These are phyloP conservation scores for Taphrina confusa DNA, from an alignment of 1,139 yeast genomes.

Conservation along the genomic window DNA sequence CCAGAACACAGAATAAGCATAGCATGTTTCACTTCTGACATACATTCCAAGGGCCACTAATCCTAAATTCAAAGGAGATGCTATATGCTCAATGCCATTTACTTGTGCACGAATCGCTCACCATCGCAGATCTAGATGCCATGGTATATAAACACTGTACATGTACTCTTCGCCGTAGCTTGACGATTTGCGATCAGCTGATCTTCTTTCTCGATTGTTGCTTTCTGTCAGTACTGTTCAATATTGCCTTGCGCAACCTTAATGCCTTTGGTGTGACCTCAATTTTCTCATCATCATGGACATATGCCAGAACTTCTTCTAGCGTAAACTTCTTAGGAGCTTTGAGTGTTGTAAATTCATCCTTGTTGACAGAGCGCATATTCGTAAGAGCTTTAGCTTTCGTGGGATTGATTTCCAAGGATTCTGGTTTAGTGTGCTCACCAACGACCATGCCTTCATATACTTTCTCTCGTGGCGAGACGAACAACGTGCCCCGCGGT, in stretches of 20 bases:
- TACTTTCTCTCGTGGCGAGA: conserved; percentile 26
- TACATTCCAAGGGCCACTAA: too few species aligned
- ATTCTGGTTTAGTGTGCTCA: conserved; percentile 32
- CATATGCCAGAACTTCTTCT: conserved; percentile 31
- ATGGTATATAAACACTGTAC: too few species aligned
- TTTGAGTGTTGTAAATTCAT: conserved; percentile 25
- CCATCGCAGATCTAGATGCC: too few species aligned
- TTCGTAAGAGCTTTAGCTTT: conserved; percentile 32
- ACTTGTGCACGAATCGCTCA: too few species aligned
- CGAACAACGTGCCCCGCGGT: conserved; percentile 31
- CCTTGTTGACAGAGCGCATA: conserved; percentile 34
- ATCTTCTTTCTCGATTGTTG: conserved; percentile 26
- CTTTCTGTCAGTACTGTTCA: conserved; percentile 17
- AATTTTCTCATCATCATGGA: conserved; percentile 30
- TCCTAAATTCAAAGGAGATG: too few species aligned
- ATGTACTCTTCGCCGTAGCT: too few species aligned
- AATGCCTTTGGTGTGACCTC: conserved; percentile 29
- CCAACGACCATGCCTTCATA: conserved; percentile 34
- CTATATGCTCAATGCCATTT: too few species aligned
- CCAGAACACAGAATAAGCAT: too few species aligned
- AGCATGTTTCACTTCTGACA: too few species aligned
- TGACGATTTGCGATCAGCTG: too few species aligned
- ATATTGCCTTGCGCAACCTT: conserved; percentile 29
- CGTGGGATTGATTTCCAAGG: conserved; percentile 28
- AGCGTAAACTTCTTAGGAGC: conserved; percentile 28